Conservation (phyloP, 345 rosid species). For the Populus euphratica region DNA sequence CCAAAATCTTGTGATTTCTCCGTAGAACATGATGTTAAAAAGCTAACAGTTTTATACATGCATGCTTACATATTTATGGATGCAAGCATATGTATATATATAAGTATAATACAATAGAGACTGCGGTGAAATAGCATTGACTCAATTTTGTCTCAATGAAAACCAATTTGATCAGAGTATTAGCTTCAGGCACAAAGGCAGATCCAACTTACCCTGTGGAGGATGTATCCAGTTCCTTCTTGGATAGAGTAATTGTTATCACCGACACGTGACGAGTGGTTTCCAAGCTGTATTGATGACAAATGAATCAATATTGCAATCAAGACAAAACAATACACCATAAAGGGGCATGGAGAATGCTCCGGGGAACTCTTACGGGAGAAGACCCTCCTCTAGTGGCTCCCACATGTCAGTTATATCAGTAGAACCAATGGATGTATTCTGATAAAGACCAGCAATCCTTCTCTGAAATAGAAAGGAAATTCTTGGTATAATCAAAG, state of each 20-base stretch:
- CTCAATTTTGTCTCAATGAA: not conserved
- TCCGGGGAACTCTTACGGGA: constrained; percentile 23
- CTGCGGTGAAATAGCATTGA: not conserved
- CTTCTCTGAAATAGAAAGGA: constrained; percentile 21
- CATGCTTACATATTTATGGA: not conserved
- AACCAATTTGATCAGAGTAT: not conserved
- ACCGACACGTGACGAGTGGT: constrained; percentile 39
- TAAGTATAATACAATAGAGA: not conserved
- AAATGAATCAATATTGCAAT: not conserved
- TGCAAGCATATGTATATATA: not conserved
- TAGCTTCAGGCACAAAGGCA: not conserved
- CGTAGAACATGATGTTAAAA: too few species aligned
- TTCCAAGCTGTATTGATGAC: constrained; percentile 23
- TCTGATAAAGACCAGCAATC: constrained; percentile 31
- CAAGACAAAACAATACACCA: not conserved
- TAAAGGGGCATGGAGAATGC: not conserved
- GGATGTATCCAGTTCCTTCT: constrained; percentile 26
- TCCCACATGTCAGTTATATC: constrained; percentile 39
- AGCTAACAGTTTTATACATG: not conserved
- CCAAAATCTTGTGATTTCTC: too few species aligned
- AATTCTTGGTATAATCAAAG: not conserved
- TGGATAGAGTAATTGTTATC: constrained; percentile 31
- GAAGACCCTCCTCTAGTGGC: constrained; percentile 40
- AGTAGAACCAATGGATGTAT: constrained; percentile 27
- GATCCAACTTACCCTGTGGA: constrained; percentile 25